phyloP scores from a whole-genome alignment of 352 stramenopile genomes.

The Phytophthora pini region DNA sequence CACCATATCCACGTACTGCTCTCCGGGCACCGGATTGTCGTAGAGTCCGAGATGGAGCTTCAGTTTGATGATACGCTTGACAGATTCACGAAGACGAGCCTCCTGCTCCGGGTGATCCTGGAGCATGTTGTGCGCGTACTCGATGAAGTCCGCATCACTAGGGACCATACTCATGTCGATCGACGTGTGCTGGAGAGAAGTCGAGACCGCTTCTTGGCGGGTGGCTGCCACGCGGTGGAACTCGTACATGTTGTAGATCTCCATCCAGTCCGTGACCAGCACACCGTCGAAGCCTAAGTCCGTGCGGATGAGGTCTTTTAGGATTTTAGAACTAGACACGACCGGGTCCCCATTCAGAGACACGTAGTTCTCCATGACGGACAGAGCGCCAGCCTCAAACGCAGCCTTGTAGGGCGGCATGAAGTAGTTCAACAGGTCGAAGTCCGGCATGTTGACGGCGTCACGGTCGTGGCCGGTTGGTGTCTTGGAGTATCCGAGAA shows the following conservation, averaged over 20 bases:
- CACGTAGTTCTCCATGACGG: slow-evolving; percentile 78
- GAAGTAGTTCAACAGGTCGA: slow-evolving; percentile 80
- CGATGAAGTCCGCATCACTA: too few species aligned
- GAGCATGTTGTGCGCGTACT: slow-evolving; percentile 53
- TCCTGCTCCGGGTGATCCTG: slow-evolving; percentile 34
- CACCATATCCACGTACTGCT: slow-evolving; percentile 44
- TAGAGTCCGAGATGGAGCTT: slow-evolving; percentile 75
- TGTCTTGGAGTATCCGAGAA: slow-evolving; percentile 75
- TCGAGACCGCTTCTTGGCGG: slow-evolving; percentile 55
- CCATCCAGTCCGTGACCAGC: slow-evolving; percentile 89
- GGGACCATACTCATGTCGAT: slow-evolving; percentile 94
- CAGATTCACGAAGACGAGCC: slow-evolving; percentile 55
- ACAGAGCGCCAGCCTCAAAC: slow-evolving; percentile 59
- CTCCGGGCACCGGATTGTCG: slow-evolving; percentile 54
- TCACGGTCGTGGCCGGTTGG: slow-evolving; percentile 18
- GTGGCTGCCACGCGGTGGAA: slow-evolving; percentile 53
- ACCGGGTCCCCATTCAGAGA: slow-evolving; percentile 90
- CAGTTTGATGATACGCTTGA: slow-evolving; percentile 61
- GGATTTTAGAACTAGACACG: slow-evolving; percentile 68
- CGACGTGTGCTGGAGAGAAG: slow-evolving; percentile 62
- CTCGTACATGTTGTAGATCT: slow-evolving; percentile 88
- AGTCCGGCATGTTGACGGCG: slow-evolving; percentile 35
- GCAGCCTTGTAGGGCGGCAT: slow-evolving; percentile 77
- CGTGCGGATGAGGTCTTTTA: slow-evolving; percentile 73
- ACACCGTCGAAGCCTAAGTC: slow-evolving; percentile 85